Conservation (phyloP, 768 basidiomycete genomes). For the Crassisporium funariophilum region DNA sequence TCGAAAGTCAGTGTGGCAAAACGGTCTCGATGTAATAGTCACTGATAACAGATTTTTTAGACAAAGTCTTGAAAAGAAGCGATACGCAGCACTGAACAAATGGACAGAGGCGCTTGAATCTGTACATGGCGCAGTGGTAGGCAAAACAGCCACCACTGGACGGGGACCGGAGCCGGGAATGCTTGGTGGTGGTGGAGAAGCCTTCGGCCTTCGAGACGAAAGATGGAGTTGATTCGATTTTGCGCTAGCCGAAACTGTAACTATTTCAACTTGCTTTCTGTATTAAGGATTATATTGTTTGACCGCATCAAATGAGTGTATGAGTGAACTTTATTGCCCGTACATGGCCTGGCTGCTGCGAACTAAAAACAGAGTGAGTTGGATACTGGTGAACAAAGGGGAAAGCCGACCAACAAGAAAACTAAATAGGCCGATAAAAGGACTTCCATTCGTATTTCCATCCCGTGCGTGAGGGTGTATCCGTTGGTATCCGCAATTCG, state of each 20-base stretch:
- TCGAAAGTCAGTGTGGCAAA: constrained; percentile 61
- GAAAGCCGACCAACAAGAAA: neutral
- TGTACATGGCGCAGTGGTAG: constrained; percentile 75
- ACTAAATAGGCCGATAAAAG: constrained; percentile 52
- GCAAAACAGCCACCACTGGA: constrained; percentile 59
- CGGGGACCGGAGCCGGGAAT: constrained; percentile 38
- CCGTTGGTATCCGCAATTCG: constrained; percentile 82
- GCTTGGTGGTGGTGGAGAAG: constrained; percentile 33
- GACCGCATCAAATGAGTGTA: constrained; percentile 3
- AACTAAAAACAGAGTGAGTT: neutral
- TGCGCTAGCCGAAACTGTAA: constrained; percentile 13
- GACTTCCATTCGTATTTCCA: constrained; percentile 91
- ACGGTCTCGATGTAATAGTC: constrained; percentile 15
- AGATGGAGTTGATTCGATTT: constrained; percentile 34
- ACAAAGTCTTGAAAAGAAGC: constrained; percentile 85
- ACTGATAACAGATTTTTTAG: constrained; percentile 36
- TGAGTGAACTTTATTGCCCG: too few relatives aligned
- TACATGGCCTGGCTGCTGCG: too few relatives aligned
- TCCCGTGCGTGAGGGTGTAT: constrained; percentile 77
- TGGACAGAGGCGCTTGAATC: constrained; percentile 84
- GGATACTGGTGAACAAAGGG: constrained; percentile 2
- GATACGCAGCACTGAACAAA: constrained; percentile 77
- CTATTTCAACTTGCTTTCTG: constrained; percentile 25
- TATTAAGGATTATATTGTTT: constrained; percentile 20
- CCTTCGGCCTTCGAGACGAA: constrained; percentile 36